These are phyloP conservation scores for Citropsis articulata DNA, from an alignment of 345 rosid species.

Conservation along the genomic window DNA sequence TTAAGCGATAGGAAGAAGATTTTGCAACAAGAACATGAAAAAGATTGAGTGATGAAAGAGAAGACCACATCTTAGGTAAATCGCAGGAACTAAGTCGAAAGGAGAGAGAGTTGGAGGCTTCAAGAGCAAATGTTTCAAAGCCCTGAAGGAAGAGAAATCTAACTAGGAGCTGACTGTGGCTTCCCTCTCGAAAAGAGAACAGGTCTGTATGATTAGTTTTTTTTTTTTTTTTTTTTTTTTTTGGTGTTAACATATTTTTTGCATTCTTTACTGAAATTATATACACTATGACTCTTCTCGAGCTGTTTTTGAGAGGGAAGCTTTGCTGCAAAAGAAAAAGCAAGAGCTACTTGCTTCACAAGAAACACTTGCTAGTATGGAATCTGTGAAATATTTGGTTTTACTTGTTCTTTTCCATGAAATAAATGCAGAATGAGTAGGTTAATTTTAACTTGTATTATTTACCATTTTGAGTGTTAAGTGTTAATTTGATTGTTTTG, in stretches of 20 bases:
- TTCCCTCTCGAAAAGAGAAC: conserved; percentile 62
- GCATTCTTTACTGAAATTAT: conserved; percentile 8
- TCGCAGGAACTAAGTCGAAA: conserved; percentile 61
- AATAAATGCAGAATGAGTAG: neutral
- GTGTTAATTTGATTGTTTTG: neutral
- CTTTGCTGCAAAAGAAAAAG: conserved; percentile 58
- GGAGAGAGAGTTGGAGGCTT: conserved; percentile 55
- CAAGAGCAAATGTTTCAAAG: conserved; percentile 39
- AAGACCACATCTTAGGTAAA: conserved; percentile 63
- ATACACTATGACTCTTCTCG: conserved; percentile 23
- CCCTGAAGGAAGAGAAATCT: conserved; percentile 49
- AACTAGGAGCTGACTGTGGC: conserved; percentile 47
- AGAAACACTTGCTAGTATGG: conserved; percentile 63
- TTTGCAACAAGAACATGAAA: conserved; percentile 79
- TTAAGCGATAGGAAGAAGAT: conserved; percentile 68
- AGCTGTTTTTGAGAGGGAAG: conserved; percentile 58
- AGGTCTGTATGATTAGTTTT: conserved; percentile 40
- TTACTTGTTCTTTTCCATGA: neutral
- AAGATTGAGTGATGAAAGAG: conserved; percentile 78
- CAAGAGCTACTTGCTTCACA: conserved; percentile 67
- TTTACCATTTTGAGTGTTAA: neutral
- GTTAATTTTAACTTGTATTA: neutral
- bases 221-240: neutral
- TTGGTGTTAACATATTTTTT: neutral
- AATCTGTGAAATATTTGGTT: conserved; percentile 56